A percentile compares a stretch with the other conserved stretches of the same genome.
Evolutionary conservation across 257 asterid genomes (phyloP).

Genomic region (Orobanche coerulescens): DNA sequence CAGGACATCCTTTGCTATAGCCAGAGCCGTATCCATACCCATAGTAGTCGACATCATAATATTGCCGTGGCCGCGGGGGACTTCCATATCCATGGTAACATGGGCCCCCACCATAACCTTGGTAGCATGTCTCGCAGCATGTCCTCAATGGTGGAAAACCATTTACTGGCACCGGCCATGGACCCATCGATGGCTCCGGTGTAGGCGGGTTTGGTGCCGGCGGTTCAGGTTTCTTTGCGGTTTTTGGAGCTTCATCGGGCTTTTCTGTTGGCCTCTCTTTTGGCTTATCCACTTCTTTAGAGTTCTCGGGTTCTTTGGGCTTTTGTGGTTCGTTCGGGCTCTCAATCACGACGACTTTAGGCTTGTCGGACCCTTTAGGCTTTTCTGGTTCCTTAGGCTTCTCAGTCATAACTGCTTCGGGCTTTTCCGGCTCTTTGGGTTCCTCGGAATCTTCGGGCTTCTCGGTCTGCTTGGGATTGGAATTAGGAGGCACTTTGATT

Average conservation of each 20-base stretch:
- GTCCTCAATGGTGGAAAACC: conserved; percentile 28
- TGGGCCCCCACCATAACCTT: conserved; percentile 47
- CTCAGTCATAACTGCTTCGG: conserved; percentile 17
- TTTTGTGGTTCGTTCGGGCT: conserved; percentile 23
- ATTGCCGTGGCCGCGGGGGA: conserved; percentile 44
- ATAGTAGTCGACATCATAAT: conserved; percentile 25
- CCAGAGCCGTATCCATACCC: conserved; percentile 25
- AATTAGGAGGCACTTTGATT: conserved; percentile 35
- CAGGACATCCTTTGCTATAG: conserved; percentile 26
- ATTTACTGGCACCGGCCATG: conserved; percentile 12
- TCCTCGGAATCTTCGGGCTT: conserved; percentile 22
- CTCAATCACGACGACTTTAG: conserved; percentile 5
- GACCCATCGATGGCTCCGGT: too few species aligned
- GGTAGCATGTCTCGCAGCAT: conserved; percentile 37
- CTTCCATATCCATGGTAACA: conserved; percentile 37
- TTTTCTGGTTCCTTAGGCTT: conserved; percentile 25
- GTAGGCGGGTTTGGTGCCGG: conserved; percentile 4
- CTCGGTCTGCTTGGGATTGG: conserved; percentile 22
- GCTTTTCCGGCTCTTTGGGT: conserved; percentile 22
- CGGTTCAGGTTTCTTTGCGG: conserved; percentile 18
- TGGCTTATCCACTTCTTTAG: conserved; percentile 3
- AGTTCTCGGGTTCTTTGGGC: conserved; percentile 20
- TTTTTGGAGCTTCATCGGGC: conserved; percentile 20
- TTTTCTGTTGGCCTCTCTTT: too few species aligned
- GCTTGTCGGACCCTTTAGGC: conserved; percentile 29